phyloP scores from a whole-genome alignment of 2,329 filamentous ascomycete genomes.

The Pseudocercospora cruenta region DNA sequence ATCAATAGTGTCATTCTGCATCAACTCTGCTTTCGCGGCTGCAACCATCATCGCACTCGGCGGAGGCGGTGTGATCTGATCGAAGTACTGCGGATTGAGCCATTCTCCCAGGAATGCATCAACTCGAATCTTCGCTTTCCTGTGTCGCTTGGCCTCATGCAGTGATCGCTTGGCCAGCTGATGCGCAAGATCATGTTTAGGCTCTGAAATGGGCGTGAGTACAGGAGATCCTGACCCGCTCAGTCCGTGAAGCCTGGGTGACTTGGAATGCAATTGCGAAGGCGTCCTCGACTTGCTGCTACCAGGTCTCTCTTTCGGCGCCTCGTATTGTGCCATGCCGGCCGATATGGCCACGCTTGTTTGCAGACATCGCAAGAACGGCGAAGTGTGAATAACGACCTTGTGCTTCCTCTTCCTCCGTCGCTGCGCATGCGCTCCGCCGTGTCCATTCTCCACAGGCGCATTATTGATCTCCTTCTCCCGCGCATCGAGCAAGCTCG shows the following conservation, averaged over 20 bases:
- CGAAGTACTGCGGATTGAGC: slow-evolving; percentile 91
- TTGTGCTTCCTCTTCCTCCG: slow-evolving; percentile 65
- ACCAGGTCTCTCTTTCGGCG: slow-evolving; percentile 36
- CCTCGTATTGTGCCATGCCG: slow-evolving; percentile 72
- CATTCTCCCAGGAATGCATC: slow-evolving; percentile 96
- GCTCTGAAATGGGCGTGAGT: slow-evolving; percentile 42
- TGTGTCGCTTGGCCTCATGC: slow-evolving; percentile 40
- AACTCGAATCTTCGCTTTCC: slow-evolving; percentile 70
- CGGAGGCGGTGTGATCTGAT: slow-evolving; percentile 79
- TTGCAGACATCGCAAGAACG: slow-evolving; percentile 89
- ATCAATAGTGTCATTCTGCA: slow-evolving; percentile 71
- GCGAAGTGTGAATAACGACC: slow-evolving; percentile 88
- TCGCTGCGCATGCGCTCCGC: slow-evolving; percentile 15
- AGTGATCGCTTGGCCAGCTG: slow-evolving; percentile 40
- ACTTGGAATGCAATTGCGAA: slow-evolving; percentile 35
- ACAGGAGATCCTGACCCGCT: slow-evolving; percentile 33
- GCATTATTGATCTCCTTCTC: slow-evolving; percentile 50
- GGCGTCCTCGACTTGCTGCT: slow-evolving; percentile 34
- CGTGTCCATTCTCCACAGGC: slow-evolving; percentile 19
- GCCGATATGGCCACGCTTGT: slow-evolving; percentile 87
- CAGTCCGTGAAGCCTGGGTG: slow-evolving; percentile 35
- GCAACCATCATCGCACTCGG: slow-evolving; percentile 85
- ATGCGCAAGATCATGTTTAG: slow-evolving; percentile 43
- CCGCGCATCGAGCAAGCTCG: slow-evolving; percentile 64
- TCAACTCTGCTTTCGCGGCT: slow-evolving; percentile 81